A percentile compares a stretch with the other conserved stretches of the same genome.
Conservation (phyloP, 805 yeast species). For the Pichia eremophila region DNA sequence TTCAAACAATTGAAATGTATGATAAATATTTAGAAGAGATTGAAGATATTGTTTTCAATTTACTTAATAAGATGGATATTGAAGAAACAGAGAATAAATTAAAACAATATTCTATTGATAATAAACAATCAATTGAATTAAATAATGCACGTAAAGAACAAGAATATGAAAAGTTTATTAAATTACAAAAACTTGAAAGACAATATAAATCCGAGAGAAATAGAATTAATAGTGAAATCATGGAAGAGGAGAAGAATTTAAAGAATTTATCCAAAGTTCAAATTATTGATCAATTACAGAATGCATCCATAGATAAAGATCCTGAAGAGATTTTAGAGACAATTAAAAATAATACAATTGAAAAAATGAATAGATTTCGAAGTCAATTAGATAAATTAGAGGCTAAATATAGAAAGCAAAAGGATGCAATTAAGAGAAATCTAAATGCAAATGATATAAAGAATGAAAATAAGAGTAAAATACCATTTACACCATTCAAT, state of each 20-base stretch:
- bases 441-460: constrained; percentile 17
- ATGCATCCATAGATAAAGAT: constrained; percentile 25
- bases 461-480: constrained; percentile 15
- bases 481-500: constrained; percentile 88
- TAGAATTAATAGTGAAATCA: constrained; percentile 51
- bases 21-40: constrained; percentile 77
- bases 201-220: constrained; percentile 63
- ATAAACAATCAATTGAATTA: constrained; percentile 65
- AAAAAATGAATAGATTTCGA: constrained; percentile 57
- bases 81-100: constrained; percentile 60
- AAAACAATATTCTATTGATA: constrained; percentile 59
- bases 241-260: constrained; percentile 38
- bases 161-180: constrained; percentile 56
- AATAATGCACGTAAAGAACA: constrained; percentile 67
- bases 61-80: constrained; percentile 60
- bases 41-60: constrained; percentile 70
- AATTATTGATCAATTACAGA: constrained; percentile 40
- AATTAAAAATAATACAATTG: constrained; percentile 44
- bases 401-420: constrained; percentile 20
- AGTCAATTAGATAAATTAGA: constrained; percentile 40
- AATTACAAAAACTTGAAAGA: constrained; percentile 58
- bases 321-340: constrained; percentile 40
- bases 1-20: constrained; percentile 47
- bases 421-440: constrained; percentile 19
- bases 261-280: constrained; percentile 42